Evolutionary conservation across 192 early-diverging fungal species (phyloP).

Genomic region (Coemansia sp.): DNA sequence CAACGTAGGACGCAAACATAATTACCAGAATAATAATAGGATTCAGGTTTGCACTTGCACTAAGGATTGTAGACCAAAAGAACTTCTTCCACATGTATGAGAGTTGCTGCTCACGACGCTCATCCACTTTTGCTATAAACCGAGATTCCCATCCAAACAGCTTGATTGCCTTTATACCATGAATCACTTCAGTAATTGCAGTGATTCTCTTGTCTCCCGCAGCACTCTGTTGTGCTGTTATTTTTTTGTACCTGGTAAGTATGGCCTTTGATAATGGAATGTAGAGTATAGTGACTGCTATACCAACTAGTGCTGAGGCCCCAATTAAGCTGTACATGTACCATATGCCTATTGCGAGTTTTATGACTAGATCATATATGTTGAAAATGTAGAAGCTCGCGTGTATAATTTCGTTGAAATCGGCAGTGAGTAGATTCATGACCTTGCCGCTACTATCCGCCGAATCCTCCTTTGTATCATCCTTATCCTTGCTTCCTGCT

Average conservation of each 20-base stretch:
- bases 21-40: constrained; percentile 65
- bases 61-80: constrained; percentile 52
- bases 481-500: constrained; percentile 27
- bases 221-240: constrained; percentile 59
- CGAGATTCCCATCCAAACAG: constrained; percentile 83
- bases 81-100: constrained; percentile 54
- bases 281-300: constrained; percentile 62
- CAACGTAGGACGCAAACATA: constrained; percentile 62
- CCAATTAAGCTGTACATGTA: constrained; percentile 78
- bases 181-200: constrained; percentile 76
- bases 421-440: constrained; percentile 71
- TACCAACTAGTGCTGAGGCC: constrained; percentile 71
- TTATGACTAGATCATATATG: constrained; percentile 60
- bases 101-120: constrained; percentile 65
- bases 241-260: constrained; percentile 50
- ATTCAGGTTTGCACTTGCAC: constrained; percentile 55
- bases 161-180: constrained; percentile 91
- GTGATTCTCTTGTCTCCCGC: constrained; percentile 74
- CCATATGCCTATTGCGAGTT: constrained; percentile 63
- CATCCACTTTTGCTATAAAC: constrained; percentile 67
- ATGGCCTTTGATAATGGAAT: constrained; percentile 58
- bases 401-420: constrained; percentile 63
- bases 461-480: constrained; percentile 21
- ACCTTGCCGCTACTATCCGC: constrained; percentile 61
- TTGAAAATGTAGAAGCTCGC: constrained; percentile 59